Base-by-base conservation (phyloP, 2,329 filamentous ascomycete genomes). In the Beauveria asiatica region DNA sequence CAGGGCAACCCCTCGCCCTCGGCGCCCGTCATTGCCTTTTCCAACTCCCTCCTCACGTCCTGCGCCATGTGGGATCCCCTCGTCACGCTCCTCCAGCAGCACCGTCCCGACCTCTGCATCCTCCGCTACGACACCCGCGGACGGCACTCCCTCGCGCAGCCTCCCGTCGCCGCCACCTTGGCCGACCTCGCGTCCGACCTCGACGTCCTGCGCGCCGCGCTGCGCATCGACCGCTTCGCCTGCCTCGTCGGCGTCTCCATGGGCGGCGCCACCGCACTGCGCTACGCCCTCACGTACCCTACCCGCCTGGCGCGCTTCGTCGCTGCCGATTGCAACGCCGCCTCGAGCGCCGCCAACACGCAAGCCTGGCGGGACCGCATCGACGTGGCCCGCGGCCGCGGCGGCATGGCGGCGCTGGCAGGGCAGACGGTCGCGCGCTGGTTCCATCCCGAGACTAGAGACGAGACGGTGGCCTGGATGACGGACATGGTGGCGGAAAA, bases 11-110 rank as follows among this genome's bases (percentile, higher is more conserved):
- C 82, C 0, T 79, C 85, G 37, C 83, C 85, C 0, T 69, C 81
- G 21, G 88, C 90, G 0, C 90, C 90, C 0, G 81, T 88, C 0
- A 78, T 96, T 11, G 85, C 90, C 21, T 87, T 92, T 65, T 81
- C 81, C 73, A 95, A 95, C 77, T 92, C 88, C 1, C 86, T 96
- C 54, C 82, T 96, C 8, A 90, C 89, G 2, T 85, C 87, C 52
- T 80, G 87, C 64, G 79, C 83, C 70, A 94, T 96, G 82, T 96
- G 91, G 91, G 88, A 94, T 66, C 78, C 79, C 1, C 83, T 95
- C 62, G 75, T 94, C 1, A 74, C 76, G 1, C 74, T 83, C n/a
- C 80, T 94, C 65, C 80, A 80, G 55, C 70, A 74, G 0, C 68
- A 82, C 42, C 83, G 86, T 25, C 83, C 84, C 3, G 79, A 83